Percentiles rank a stretch among this genome's conserved stretches.
phyloP scores from a whole-genome alignment of 176 grass and related monocot genomes.

The Bonia amplexicaulis region DNA sequence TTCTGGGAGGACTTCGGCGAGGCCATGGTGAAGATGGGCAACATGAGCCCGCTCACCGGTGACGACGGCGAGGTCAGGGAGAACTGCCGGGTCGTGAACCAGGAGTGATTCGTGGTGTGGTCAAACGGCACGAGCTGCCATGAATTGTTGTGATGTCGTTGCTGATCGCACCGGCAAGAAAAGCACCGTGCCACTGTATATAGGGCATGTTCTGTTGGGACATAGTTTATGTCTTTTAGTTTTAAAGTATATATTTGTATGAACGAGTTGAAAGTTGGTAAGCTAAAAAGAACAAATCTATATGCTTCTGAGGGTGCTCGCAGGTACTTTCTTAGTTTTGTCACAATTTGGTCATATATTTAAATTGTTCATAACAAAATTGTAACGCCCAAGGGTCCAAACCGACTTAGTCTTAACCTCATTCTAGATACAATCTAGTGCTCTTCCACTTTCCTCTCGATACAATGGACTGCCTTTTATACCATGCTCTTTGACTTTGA shows the following conservation, averaged over 20 bases:
- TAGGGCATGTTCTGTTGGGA: no score
- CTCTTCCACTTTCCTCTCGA: no score
- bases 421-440: no score
- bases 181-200: no score
- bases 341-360: background rate
- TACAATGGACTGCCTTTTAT: no score
- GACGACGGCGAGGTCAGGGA: conserved; percentile 62
- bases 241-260: no score
- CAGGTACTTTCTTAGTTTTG: background rate
- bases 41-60: conserved; percentile 43
- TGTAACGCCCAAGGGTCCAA: no score
- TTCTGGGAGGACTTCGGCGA: conserved; percentile 56
- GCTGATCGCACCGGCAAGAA: background rate
- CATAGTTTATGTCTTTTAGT: no score
- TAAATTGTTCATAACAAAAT: background rate
- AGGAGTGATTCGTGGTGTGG: background rate
- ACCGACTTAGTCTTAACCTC: no score
- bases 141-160: background rate
- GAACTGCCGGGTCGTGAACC: conserved; percentile 65
- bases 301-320: background rate
- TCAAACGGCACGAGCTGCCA: background rate
- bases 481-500: no score
- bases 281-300: no score
- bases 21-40: conserved; percentile 67
- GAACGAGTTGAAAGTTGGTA: no score